Conservation (phyloP, 2,329 filamentous ascomycete genomes). For the Endoconidiophora polonica region DNA sequence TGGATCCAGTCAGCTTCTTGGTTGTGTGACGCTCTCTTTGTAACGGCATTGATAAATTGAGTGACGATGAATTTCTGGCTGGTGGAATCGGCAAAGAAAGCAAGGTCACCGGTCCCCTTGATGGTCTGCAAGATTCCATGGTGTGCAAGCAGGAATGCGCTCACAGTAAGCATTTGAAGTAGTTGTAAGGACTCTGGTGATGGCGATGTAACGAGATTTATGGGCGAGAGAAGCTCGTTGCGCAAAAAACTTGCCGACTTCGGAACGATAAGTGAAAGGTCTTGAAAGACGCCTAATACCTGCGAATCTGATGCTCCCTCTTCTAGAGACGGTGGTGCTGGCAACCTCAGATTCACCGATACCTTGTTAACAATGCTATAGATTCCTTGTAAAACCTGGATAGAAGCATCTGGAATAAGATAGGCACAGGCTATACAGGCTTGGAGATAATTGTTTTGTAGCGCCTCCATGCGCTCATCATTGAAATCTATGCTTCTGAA, state of each 20-base stretch:
- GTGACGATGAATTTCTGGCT: slow-evolving; percentile 47
- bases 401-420: slow-evolving; percentile 40
- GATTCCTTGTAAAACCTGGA: slow-evolving; percentile 31
- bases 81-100: slow-evolving; percentile 42
- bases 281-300: slow-evolving; percentile 14
- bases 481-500: slow-evolving; percentile 36
- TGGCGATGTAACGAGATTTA: slow-evolving; percentile 6
- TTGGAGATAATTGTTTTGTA: slow-evolving; percentile 49
- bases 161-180: slow-evolving; percentile 30
- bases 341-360: slow-evolving; percentile 36
- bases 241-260: slow-evolving; percentile 20
- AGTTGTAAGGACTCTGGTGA: slow-evolving; percentile 5
- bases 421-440: slow-evolving; percentile 53
- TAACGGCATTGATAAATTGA: slow-evolving; percentile 39
- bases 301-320: slow-evolving; percentile 13
- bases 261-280: slow-evolving; percentile 14
- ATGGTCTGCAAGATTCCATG: slow-evolving; percentile 34
- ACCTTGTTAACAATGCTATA: slow-evolving; percentile 12
- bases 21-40: slow-evolving; percentile 32
- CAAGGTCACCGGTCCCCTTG: slow-evolving; percentile 42
- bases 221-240: slow-evolving; percentile 14
- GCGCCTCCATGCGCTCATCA: slow-evolving; percentile 40
- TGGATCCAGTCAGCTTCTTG: slow-evolving; percentile 49
- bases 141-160: slow-evolving; percentile 38
- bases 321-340: slow-evolving; percentile 35